phyloP scores from a whole-genome alignment of 257 asterid species.

The Solanum ossicruentum region DNA sequence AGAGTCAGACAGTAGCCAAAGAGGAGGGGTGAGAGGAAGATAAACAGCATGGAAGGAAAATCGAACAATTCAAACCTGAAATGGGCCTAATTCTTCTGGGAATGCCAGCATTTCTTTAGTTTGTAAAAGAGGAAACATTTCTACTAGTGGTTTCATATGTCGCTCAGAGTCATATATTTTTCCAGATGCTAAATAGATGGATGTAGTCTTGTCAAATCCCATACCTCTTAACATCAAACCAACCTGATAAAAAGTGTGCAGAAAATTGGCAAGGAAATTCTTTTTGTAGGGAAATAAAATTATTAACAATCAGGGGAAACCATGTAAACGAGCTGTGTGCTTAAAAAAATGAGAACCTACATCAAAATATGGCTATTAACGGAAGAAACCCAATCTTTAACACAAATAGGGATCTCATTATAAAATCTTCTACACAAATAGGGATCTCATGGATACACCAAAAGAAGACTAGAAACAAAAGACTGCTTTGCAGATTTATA shows the following conservation, averaged over 20 bases:
- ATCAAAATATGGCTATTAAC: background rate
- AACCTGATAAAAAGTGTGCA: slow-evolving; percentile 44
- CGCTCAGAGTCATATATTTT: slow-evolving; percentile 82
- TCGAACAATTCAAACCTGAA: slow-evolving; percentile 49
- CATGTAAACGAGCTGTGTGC: background rate
- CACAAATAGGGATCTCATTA: background rate
- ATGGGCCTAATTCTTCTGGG: slow-evolving; percentile 73
- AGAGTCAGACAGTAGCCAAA: slow-evolving; percentile 16
- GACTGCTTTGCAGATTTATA: background rate
- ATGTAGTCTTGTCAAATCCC: slow-evolving; percentile 83
- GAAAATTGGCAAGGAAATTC: background rate
- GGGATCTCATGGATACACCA: background rate
- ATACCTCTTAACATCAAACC: slow-evolving; percentile 98
- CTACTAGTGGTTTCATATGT: slow-evolving; percentile 82
- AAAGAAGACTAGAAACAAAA: background rate
- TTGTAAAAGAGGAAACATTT: slow-evolving; percentile 91
- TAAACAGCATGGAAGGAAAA: background rate
- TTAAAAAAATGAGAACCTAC: background rate
- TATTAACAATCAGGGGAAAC: background rate
- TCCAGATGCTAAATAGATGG: slow-evolving; percentile 94
- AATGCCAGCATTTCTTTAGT: slow-evolving; percentile 90
- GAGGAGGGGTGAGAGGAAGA: background rate
- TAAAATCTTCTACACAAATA: background rate
- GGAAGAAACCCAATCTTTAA: background rate
- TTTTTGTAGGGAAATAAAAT: background rate